These are phyloP conservation scores for Yamadazyma phyllophila DNA, from an alignment of 805 yeast species.

Conservation along the genomic window DNA sequence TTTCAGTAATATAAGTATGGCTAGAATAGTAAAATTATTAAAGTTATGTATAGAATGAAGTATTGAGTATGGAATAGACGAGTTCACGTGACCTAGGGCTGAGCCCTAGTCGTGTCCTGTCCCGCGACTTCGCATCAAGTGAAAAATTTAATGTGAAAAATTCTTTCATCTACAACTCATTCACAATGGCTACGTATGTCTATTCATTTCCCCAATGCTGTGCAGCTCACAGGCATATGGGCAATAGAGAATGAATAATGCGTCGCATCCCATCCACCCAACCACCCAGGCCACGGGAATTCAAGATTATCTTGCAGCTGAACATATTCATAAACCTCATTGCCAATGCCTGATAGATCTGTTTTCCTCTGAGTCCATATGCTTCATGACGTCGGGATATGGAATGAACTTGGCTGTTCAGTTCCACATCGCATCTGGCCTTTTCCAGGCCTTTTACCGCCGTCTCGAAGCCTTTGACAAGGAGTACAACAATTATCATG, in stretches of 20 bases:
- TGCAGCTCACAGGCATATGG: not conserved
- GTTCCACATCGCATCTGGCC: constrained; percentile 23
- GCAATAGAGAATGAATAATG: not conserved
- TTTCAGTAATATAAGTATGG: too few species aligned
- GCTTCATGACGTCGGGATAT: constrained; percentile 20
- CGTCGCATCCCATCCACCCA: not conserved
- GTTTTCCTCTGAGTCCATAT: constrained; percentile 39
- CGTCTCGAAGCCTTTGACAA: constrained; percentile 2
- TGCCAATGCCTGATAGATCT: constrained; percentile 45
- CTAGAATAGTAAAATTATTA: too few species aligned
- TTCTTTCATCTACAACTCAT: constrained; percentile 3
- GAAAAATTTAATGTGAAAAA: not conserved
- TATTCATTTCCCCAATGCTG: constrained; percentile 1
- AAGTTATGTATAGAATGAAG: too few species aligned
- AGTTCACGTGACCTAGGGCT: constrained; percentile 1
- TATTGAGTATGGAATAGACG: too few species aligned
- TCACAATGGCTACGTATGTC: constrained; percentile 18
- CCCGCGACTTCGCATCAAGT: not conserved
- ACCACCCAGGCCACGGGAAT: constrained; percentile 31
- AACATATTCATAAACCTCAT: constrained; percentile 19
- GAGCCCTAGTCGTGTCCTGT: not conserved
- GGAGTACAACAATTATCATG: not conserved
- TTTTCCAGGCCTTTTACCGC: constrained; percentile 13
- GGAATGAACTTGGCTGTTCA: constrained; percentile 42
- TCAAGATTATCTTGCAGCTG: constrained; percentile 41